Evolutionary conservation across 371 early-diverging fungal genomes (phyloP).

Genomic region (Saksenaea vasiformis): DNA sequence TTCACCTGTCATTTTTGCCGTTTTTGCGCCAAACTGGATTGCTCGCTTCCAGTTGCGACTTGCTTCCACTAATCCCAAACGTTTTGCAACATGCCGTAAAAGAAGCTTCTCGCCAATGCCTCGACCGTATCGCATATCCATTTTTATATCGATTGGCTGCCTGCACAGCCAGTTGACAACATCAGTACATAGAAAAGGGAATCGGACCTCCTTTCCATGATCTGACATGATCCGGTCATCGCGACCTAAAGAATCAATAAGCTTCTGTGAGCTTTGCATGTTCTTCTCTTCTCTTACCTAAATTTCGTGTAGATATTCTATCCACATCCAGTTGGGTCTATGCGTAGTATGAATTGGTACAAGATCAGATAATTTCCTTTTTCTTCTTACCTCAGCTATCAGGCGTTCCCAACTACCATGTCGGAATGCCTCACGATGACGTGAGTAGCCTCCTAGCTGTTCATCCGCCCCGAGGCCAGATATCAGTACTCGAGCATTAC

Average conservation of each 20-base stretch:
- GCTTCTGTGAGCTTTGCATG: neutral
- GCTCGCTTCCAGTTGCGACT: constrained; percentile 83
- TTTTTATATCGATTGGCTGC: constrained; percentile 79
- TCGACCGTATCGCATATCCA: constrained; percentile 75
- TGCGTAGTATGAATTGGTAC: neutral
- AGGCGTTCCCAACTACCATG: constrained; percentile 67
- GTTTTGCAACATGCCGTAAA: constrained; percentile 65
- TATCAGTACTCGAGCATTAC: constrained; percentile 77
- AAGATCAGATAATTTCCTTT: neutral
- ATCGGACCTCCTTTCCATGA: constrained; percentile 87
- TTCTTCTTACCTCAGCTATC: constrained; percentile 56
- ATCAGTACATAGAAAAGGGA: constrained; percentile 80
- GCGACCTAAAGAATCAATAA: constrained; percentile 57
- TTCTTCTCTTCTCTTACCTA: constrained; percentile 48
- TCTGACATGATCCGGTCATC: constrained; percentile 94
- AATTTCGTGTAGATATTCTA: constrained; percentile 83
- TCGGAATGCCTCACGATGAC: constrained; percentile 80
- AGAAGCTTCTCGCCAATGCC: constrained; percentile 94
- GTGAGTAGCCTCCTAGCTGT: constrained; percentile 90
- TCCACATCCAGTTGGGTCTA: constrained; percentile 85
- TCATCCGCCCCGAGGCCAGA: constrained; percentile 98
- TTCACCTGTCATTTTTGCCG: constrained; percentile 87
- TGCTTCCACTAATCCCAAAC: constrained; percentile 59
- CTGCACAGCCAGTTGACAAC: constrained; percentile 71
- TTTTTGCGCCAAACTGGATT: constrained; percentile 95